Evolutionary conservation across 2,329 filamentous ascomycete genomes (phyloP).

Genomic region (Xylariaceae sp.): DNA sequence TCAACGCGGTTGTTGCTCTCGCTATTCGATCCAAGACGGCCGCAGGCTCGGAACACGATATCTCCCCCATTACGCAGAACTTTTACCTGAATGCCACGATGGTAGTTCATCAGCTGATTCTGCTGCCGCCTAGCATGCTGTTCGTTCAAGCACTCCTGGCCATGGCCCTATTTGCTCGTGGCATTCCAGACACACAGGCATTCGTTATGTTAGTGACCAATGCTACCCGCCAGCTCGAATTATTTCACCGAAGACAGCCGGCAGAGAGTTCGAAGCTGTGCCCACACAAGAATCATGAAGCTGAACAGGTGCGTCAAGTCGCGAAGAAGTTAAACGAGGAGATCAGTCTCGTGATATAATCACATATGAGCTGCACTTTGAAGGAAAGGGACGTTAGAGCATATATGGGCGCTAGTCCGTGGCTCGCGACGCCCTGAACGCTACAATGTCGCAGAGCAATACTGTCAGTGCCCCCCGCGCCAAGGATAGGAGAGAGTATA

Average conservation of each 20-base stretch:
- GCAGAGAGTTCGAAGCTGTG: background rate
- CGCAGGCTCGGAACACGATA: conserved; percentile 17
- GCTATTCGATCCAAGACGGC: conserved; percentile 26
- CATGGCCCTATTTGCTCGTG: conserved; percentile 29
- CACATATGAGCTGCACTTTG: too few relatives aligned
- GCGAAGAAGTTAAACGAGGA: background rate
- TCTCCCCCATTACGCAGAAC: conserved; percentile 16
- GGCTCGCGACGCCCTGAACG: too few relatives aligned
- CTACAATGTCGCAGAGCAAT: too few relatives aligned
- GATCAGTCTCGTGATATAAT: background rate
- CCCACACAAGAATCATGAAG: background rate
- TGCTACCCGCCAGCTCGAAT: conserved; percentile 38
- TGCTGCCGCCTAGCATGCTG: conserved; percentile 20
- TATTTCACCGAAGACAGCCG: background rate
- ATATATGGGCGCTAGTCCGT: too few relatives aligned
- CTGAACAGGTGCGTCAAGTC: background rate
- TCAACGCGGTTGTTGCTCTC: conserved; percentile 27
- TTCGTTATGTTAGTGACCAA: conserved; percentile 27
- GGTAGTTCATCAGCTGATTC: conserved; percentile 25
- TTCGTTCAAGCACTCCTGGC: conserved; percentile 27
- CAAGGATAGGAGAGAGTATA: too few relatives aligned
- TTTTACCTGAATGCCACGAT: conserved; percentile 27
- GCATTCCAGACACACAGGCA: conserved; percentile 11
- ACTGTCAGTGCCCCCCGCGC: too few relatives aligned
- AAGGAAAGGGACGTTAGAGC: too few relatives aligned